A percentile compares a stretch with the other conserved stretches of the same genome.
Evolutionary conservation across 1,139 yeast species (phyloP).

Genomic region (Sugiyamaella sp.): DNA sequence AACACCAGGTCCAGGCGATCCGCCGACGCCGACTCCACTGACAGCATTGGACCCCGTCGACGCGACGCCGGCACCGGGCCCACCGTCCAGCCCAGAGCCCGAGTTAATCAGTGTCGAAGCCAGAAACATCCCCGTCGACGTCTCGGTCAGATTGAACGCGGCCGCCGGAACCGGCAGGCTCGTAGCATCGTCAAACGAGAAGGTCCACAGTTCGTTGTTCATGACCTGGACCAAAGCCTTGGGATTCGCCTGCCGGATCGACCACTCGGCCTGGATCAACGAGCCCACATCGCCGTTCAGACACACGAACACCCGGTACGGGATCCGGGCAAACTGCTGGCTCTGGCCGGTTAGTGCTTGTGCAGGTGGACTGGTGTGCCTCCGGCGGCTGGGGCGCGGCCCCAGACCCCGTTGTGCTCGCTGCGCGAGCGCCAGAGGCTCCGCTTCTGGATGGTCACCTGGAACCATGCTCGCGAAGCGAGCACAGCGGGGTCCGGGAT

Average conservation of each 20-base stretch:
- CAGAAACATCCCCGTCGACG: slow-evolving; percentile 44
- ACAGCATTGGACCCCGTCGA: not conserved
- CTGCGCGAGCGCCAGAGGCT: not conserved
- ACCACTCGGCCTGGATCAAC: slow-evolving; percentile 62
- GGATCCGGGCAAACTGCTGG: slow-evolving; percentile 35
- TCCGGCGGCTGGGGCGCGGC: too few relatives aligned
- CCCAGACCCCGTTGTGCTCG: slow-evolving; percentile 3
- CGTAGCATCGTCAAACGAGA: slow-evolving; percentile 47
- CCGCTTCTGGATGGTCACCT: too few relatives aligned
- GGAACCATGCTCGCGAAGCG: too few relatives aligned
- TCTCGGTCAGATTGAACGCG: slow-evolving; percentile 40
- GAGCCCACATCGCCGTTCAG: slow-evolving; percentile 40
- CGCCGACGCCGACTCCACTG: too few relatives aligned
- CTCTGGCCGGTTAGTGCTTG: too few relatives aligned
- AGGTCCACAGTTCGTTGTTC: slow-evolving; percentile 64
- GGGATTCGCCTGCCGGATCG: slow-evolving; percentile 55
- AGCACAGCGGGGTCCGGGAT: too few relatives aligned
- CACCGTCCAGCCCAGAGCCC: slow-evolving; percentile 13
- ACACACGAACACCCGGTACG: slow-evolving; percentile 43
- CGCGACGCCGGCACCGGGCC: slow-evolving; percentile 1
- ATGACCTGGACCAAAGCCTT: slow-evolving; percentile 58
- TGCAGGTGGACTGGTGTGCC: too few relatives aligned
- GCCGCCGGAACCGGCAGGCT: slow-evolving; percentile 40
- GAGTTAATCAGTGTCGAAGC: slow-evolving; percentile 41
- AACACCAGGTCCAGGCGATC: not conserved